Base-by-base conservation (phyloP, 2,329 filamentous ascomycete species). In the Sporothrix sp. region DNA sequence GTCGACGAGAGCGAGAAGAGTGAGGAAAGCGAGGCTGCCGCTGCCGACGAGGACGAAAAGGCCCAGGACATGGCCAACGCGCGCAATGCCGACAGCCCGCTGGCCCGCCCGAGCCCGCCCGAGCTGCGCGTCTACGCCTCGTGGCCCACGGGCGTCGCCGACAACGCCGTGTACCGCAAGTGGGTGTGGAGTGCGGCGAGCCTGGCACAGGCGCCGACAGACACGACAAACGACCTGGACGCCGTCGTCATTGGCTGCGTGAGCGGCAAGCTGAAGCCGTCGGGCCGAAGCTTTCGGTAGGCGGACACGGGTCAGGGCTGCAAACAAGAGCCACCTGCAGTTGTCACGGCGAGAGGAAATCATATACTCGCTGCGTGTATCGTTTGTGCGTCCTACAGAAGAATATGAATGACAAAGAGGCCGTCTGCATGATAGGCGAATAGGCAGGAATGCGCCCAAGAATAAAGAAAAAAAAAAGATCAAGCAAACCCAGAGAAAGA, bases 1-100 rank as follows among this genome's bases (percentile, higher is more conserved):
- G 30, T 35, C 6, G 36, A 48, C 3, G 27, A 16, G n/a, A 18
- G 16, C 20, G 7, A 13, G 13, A 7, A 20, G 18, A n/a, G 25
- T 20, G 25, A n/a, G 4, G 27, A 25, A 3, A 28, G 21, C 1
- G 7, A 32, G 8, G 8, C 13, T 7, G 28, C 21, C 40, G 27
- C 16, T 23, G 10, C 8, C n/a, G 21, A 10, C 14, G 23, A 38
- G 40, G 59, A 69, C 16, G 66, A 69, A 6, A 2, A 16, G 1
- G 25, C 30, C 25, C 48, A 33, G 4, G 36, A 42, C 48, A 66
- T 68, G 38, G 70, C 70, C 53, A 65, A 74, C 28, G 66, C 75
- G 38, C 61, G 68, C 7, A 67, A 71, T 53, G 65, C 72, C 18
- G 56, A 57, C 51, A 57, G 56, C n/a, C 56, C 56, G 2, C 51